These are phyloP conservation scores for Spathaspora boniae DNA, from an alignment of 805 yeast genomes.

Conservation along the genomic window DNA sequence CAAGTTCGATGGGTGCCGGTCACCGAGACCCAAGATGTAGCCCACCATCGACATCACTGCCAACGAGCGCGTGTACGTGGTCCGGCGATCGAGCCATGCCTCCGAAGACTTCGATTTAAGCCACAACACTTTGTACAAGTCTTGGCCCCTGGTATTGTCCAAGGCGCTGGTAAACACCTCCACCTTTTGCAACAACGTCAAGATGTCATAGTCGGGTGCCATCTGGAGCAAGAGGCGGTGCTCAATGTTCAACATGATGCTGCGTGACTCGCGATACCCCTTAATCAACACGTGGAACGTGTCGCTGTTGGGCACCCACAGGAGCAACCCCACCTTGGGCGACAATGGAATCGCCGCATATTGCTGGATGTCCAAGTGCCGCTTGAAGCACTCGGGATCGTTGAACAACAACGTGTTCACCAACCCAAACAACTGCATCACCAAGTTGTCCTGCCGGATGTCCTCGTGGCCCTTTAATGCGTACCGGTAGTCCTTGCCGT, in stretches of 20 bases:
- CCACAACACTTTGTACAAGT: slow-evolving; percentile 93
- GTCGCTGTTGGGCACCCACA: slow-evolving; percentile 98
- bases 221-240: slow-evolving; percentile 94
- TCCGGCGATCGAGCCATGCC: slow-evolving; percentile 96
- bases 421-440: slow-evolving; percentile 95
- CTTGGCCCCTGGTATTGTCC: slow-evolving; percentile 95
- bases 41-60: slow-evolving; percentile 99
- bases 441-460: slow-evolving; percentile 94
- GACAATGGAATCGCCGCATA: slow-evolving; percentile 94
- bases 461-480: slow-evolving; percentile 94
- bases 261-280: slow-evolving; percentile 89
- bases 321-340: slow-evolving; percentile 92
- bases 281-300: slow-evolving; percentile 91
- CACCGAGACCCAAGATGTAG: slow-evolving; percentile 93
- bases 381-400: slow-evolving; percentile 93
- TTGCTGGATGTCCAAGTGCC: slow-evolving; percentile 89
- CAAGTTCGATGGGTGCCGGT: slow-evolving; percentile 94
- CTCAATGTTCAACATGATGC: slow-evolving; percentile 85
- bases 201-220: slow-evolving; percentile 94
- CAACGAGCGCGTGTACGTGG: slow-evolving; percentile 90
- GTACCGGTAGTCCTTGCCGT: slow-evolving; percentile 86
- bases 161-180: slow-evolving; percentile 96
- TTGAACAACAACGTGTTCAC: slow-evolving; percentile 86
- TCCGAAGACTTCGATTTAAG: slow-evolving; percentile 92
- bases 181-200: slow-evolving; percentile 86